phyloP scores from a whole-genome alignment of 495 filamentous ascomycete genomes.

The Tuber borchii region DNA sequence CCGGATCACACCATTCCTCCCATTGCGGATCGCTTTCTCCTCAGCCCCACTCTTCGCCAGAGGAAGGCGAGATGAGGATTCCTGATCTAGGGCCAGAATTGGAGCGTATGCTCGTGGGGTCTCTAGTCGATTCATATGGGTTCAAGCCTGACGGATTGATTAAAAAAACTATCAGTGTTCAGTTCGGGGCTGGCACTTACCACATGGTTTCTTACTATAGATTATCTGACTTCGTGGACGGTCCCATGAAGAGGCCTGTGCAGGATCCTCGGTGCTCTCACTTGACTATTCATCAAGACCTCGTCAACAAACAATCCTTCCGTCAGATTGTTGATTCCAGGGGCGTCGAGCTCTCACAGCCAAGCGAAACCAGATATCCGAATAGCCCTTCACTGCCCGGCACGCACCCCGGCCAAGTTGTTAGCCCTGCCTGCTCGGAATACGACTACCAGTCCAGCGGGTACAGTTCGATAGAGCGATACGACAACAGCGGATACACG shows the following conservation, averaged over 20 bases:
- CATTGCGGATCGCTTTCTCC: conserved; percentile 3
- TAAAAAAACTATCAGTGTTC: conserved; percentile 87
- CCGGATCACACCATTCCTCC: conserved; percentile 10
- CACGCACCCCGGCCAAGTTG: conserved; percentile 29
- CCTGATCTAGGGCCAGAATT: conserved; percentile 44
- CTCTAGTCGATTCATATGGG: conserved; percentile 75
- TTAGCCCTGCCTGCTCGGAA: neutral
- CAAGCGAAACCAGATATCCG: conserved; percentile 23
- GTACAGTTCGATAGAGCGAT: neutral
- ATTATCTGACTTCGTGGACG: conserved; percentile 63
- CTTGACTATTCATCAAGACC: conserved; percentile 51
- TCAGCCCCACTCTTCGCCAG: conserved; percentile 5
- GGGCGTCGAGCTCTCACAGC: conserved; percentile 42
- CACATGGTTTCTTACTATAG: conserved; percentile 87
- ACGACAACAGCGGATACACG: neutral
- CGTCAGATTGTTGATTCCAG: conserved; percentile 60
- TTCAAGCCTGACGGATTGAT: conserved; percentile 79
- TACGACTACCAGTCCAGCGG: neutral
- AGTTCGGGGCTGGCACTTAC: conserved; percentile 60
- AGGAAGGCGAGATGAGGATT: conserved; percentile 14
- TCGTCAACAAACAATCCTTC: conserved; percentile 64
- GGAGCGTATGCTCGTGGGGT: conserved; percentile 69
- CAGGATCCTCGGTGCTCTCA: conserved; percentile 52
- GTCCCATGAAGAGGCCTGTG: conserved; percentile 55
- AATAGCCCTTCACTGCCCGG: conserved; percentile 36